A percentile compares a stretch with the other conserved stretches of the same genome.
Evolutionary conservation across 192 early-diverging fungal genomes (phyloP).

Genomic region (Linnemannia zychae): DNA sequence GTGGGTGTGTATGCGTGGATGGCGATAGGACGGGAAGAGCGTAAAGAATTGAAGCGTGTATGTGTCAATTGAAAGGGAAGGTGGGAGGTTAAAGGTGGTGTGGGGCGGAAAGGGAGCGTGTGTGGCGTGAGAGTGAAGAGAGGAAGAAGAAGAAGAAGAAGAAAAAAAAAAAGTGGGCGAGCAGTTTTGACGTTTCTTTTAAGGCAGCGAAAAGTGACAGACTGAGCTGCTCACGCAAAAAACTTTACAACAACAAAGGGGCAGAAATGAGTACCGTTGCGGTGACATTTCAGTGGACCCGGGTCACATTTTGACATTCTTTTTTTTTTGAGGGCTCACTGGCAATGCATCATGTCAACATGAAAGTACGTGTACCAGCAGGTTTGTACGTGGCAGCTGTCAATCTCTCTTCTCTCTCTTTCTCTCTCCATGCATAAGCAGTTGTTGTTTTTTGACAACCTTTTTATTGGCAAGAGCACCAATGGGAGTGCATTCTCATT

Average conservation of each 20-base stretch:
- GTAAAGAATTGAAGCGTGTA: neutral
- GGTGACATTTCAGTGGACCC: constrained; percentile 46
- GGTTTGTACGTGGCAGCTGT: neutral
- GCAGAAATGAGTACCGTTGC: constrained; percentile 32
- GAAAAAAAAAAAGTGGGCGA: neutral
- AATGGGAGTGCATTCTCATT: neutral
- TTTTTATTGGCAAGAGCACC: neutral
- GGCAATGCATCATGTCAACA: neutral
- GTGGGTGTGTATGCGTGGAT: neutral
- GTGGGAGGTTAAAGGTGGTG: neutral
- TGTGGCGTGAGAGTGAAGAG: neutral
- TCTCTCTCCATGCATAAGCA: neutral
- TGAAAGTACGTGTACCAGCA: neutral
- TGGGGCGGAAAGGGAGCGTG: neutral
- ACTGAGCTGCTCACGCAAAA: neutral
- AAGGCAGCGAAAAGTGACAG: constrained; percentile 4
- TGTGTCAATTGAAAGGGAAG: neutral
- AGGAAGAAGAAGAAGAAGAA: constrained; percentile 1
- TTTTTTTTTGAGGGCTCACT: constrained; percentile 9
- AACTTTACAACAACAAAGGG: neutral
- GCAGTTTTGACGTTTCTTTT: neutral
- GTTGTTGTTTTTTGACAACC: neutral
- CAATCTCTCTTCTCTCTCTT: neutral
- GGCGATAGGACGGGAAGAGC: neutral
- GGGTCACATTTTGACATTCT: constrained; percentile 43